phyloP scores from a whole-genome alignment of 2,329 filamentous ascomycete genomes.

The Cercospora sesami region DNA sequence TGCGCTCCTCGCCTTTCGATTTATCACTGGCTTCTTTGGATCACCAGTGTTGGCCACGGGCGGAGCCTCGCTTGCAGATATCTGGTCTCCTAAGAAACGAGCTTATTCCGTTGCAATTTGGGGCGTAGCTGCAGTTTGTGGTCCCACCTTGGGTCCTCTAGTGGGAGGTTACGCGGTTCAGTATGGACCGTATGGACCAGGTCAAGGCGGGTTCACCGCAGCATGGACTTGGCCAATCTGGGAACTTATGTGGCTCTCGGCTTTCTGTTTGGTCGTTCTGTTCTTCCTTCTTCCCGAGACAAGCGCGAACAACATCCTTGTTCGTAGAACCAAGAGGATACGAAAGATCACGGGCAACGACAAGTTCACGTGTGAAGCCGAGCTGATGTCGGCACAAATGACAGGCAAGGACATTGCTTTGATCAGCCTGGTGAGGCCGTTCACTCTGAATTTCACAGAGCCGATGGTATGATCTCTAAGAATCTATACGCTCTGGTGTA shows the following conservation, averaged over 20 bases:
- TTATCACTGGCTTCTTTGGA: constrained; percentile 55
- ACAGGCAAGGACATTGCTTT: constrained; percentile 42
- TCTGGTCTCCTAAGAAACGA: constrained; percentile 42
- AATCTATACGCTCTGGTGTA: not conserved
- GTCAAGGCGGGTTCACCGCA: constrained; percentile 33
- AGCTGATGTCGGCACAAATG: constrained; percentile 42
- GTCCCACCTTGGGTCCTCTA: constrained; percentile 41
- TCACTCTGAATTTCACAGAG: constrained; percentile 45
- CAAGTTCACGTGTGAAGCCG: constrained; percentile 44
- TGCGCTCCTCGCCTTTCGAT: constrained; percentile 55
- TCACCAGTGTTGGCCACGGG: constrained; percentile 49
- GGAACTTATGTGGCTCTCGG: constrained; percentile 45
- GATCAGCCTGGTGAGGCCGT: constrained; percentile 46
- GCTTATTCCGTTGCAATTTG: constrained; percentile 45
- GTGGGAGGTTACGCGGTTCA: constrained; percentile 46
- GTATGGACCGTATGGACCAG: constrained; percentile 25
- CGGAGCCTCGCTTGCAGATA: constrained; percentile 48
- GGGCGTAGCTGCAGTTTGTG: constrained; percentile 44
- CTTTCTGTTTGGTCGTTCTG: constrained; percentile 42
- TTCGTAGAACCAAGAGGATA: constrained; percentile 44
- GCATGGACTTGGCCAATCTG: constrained; percentile 41
- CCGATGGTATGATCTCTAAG: constrained; percentile 34
- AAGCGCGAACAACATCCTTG: constrained; percentile 44
- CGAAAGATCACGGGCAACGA: constrained; percentile 44
- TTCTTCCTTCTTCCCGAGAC: constrained; percentile 46